Percentiles rank a stretch among this genome's conserved stretches.
These are phyloP conservation scores for Symbiodinium pilosum DNA, from an alignment of 73 alveolate species.

Conservation along the genomic window DNA sequence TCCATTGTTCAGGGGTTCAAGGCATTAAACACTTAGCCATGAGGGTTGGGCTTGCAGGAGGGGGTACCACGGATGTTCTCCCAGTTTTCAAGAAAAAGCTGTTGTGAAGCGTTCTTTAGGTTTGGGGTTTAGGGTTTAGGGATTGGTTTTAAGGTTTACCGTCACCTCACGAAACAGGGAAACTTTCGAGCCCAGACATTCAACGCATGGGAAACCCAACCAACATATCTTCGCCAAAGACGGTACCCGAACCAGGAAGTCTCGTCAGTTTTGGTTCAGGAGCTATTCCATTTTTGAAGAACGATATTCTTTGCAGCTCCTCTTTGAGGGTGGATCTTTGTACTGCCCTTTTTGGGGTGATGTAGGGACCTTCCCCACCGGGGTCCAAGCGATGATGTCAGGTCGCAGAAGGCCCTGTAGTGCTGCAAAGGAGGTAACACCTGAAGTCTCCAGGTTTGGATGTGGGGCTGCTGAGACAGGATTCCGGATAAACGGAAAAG, in stretches of 20 bases:
- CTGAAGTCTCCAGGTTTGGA: not conserved
- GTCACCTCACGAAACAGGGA: not conserved
- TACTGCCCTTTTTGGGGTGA: too few species aligned
- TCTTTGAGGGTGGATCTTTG: too few species aligned
- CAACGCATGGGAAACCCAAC: too few species aligned
- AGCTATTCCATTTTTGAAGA: too few species aligned
- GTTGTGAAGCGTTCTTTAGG: not conserved
- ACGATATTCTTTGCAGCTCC: too few species aligned
- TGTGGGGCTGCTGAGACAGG: too few species aligned
- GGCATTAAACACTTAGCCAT: too few species aligned
- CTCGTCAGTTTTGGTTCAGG: too few species aligned
- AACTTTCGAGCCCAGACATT: not conserved
- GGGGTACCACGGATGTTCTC: not conserved
- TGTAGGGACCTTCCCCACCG: too few species aligned
- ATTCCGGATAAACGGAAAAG: too few species aligned
- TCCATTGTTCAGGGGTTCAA: not conserved
- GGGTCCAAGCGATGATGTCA: not conserved
- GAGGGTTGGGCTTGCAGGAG: not conserved
- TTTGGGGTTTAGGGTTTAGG: not conserved
- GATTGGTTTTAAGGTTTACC: not conserved
- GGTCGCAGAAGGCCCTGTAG: slow-evolving; percentile 5
- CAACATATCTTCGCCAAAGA: too few species aligned
- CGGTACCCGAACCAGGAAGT: too few species aligned
- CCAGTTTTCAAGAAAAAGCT: not conserved
- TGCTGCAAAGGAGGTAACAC: slow-evolving; percentile 4